Evolutionary conservation across 495 filamentous ascomycete species (phyloP), one percentile per base, ranked within the genome.

Genomic region (Saxophila tyrrhenica): DNA sequence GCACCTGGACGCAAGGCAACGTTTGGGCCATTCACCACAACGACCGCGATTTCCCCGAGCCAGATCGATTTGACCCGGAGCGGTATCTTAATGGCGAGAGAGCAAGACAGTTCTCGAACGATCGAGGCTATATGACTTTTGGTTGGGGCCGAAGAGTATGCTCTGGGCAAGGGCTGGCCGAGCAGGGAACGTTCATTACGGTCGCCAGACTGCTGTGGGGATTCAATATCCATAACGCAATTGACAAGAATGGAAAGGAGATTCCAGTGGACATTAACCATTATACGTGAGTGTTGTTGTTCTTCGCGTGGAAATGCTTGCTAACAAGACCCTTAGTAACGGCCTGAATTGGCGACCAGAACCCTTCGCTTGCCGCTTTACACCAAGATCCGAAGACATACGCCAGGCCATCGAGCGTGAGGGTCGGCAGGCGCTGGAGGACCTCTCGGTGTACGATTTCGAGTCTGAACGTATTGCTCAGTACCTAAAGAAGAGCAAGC

Each of bases 101-200:
- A 43, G 60, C 63, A 3, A 69, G 78, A 17, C 75, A 75, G 0
- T 82, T 82, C 55, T 78, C 77, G 0, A 72, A 73, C 7, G 78
- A 83, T 48, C 74, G 68, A 47, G 78, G 78, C 0, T 81, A 81
- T 60, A 81, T 81, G 78, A 82, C 77, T 3, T 82, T 82, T 48
- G 78, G 78, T 44, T 81, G 78, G 68, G 70, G 67, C 11, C 49
- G 67, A 17, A 46, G 67, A 25, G 61, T 66, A 11, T 69, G 67
- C 48, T 60, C 61, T 46, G 72, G 72, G 1, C 69, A 72, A 48
- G 69, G 66, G 3, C 59, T 74, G 1, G 72, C 71, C 1, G 70
- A 74, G 48, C 72, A 72, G 43, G 71, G 71, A 1, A 72, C 66
- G 3, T 64, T 64, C 55, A 60, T 67, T n/a, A 67, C 65, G 8